A percentile compares a stretch with the other conserved stretches of the same genome.
Evolutionary conservation across 129 eudicot genomes (phyloP).

Genomic region (Tanacetum coccineum): DNA sequence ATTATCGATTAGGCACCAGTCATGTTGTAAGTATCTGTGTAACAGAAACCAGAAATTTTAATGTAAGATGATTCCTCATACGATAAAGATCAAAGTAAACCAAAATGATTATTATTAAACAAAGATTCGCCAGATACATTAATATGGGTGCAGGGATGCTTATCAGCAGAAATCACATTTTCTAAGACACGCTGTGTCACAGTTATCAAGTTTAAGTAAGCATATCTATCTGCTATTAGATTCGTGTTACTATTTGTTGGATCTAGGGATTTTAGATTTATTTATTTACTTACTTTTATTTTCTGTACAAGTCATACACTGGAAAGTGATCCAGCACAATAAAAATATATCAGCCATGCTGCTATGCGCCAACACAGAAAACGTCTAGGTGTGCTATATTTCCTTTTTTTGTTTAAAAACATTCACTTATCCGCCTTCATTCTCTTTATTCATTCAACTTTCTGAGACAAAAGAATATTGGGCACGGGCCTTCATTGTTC

Average conservation of each 20-base stretch:
- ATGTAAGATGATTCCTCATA: slow-evolving; percentile 1
- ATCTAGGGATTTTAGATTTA: not conserved
- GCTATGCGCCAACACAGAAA: not conserved
- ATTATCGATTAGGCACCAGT: slow-evolving; percentile 8
- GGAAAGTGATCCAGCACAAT: not conserved
- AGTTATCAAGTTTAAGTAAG: not conserved
- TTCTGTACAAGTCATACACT: not conserved
- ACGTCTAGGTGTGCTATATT: not conserved
- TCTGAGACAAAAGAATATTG: no score
- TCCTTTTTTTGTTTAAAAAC: not conserved
- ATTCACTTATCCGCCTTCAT: not conserved
- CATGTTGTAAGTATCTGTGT: slow-evolving; percentile 19
- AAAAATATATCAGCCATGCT: not conserved
- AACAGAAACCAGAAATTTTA: slow-evolving; percentile 3
- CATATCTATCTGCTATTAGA: not conserved
- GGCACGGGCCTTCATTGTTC: no score
- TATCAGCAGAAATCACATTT: not conserved
- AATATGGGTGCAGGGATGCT: not conserved
- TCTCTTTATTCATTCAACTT: no score
- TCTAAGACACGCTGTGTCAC: not conserved
- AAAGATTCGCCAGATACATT: not conserved
- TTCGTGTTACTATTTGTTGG: not conserved
- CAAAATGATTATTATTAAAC: not conserved
- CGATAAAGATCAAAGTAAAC: not conserved
- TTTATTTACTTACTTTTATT: not conserved